Percentiles rank a stretch among this genome's conserved stretches.
phyloP scores from a whole-genome alignment of 148 eudicot genomes.

The Fallopia convolvulus region DNA sequence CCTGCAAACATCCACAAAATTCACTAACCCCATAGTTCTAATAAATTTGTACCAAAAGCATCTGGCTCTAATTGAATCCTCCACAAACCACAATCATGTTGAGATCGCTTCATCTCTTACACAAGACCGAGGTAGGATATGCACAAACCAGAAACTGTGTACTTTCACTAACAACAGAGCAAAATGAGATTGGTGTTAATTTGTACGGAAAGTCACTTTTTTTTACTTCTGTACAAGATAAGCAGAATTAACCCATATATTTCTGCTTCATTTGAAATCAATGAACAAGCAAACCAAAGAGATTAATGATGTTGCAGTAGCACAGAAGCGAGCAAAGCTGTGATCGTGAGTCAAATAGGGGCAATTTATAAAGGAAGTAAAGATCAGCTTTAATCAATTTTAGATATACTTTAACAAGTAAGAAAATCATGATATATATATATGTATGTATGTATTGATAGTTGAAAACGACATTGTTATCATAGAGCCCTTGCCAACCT shows the following conservation, averaged over 20 bases:
- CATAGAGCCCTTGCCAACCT: neutral
- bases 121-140: neutral
- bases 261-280: neutral
- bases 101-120: neutral
- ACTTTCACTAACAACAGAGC: neutral
- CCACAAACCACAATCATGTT: neutral
- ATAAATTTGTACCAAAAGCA: neutral
- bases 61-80: no score
- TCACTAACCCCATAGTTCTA: neutral
- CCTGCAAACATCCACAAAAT: neutral
- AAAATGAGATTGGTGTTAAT: neutral
- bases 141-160: neutral
- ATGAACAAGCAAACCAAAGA: neutral
- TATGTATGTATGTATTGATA: neutral
- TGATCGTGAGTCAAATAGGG: neutral
- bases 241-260: neutral
- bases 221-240: neutral
- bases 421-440: no score
- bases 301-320: neutral
- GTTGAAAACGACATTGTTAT: neutral
- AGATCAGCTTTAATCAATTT: neutral
- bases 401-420: neutral
- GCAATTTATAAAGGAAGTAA: neutral
- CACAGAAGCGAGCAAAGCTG: neutral
- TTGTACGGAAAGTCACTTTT: neutral